Conservation (phyloP, 2,329 filamentous ascomycete species). For the Hypoxylon sp. region DNA sequence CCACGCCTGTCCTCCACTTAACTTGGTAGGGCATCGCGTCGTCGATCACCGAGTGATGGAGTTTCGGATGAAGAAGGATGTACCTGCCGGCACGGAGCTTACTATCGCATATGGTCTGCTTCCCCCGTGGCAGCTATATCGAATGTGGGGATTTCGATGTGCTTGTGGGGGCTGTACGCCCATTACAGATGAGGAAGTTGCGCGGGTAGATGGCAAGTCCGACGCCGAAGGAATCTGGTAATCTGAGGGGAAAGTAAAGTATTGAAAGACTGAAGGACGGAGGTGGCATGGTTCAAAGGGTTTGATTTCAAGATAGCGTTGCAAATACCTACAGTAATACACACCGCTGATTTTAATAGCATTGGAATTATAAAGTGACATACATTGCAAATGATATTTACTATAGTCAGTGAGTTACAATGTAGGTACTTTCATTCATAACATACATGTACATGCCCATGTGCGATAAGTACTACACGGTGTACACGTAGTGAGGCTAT, state of each 20-base stretch:
- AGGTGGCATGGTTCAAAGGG: no score
- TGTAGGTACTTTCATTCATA: background rate
- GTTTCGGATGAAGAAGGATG: conserved; percentile 58
- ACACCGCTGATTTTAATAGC: background rate
- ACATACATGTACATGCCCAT: no score
- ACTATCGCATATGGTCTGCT: conserved; percentile 65
- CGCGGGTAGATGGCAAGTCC: background rate
- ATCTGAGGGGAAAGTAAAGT: no score
- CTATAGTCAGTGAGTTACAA: background rate
- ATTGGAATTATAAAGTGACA: background rate
- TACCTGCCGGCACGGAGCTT: conserved; percentile 64
- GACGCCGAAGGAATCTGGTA: conserved; percentile 2
- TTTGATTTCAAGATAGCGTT: background rate
- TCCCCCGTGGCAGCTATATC: conserved; percentile 57
- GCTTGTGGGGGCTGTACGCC: conserved; percentile 63
- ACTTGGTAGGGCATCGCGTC: conserved; percentile 61
- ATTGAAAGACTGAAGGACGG: background rate
- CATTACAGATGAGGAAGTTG: conserved; percentile 37
- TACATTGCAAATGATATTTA: background rate
- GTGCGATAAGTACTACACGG: no score
- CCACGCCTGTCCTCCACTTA: conserved; percentile 65
- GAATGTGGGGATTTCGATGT: conserved; percentile 68
- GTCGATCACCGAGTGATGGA: conserved; percentile 55
- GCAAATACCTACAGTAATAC: background rate
- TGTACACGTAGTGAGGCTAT: no score